These are phyloP conservation scores for Podaxis sp. DNA, from an alignment of 768 basidiomycete genomes.

Conservation along the genomic window DNA sequence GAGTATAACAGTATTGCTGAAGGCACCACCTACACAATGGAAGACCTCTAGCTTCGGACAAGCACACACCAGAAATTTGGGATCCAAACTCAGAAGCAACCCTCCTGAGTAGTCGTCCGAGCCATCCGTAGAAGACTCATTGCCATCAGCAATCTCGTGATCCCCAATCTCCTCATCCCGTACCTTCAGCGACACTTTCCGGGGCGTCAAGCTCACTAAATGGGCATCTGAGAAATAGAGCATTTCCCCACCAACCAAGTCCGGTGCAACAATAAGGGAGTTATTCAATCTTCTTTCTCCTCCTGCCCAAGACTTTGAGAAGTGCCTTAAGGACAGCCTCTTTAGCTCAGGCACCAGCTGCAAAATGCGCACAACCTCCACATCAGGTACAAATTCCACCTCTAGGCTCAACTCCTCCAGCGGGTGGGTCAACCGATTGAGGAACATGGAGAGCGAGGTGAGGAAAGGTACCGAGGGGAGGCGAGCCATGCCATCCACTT, in stretches of 20 bases:
- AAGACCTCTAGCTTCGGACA: neutral
- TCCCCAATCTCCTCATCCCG: neutral
- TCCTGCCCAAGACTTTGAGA: no score
- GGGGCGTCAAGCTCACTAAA: neutral
- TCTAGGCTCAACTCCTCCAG: neutral
- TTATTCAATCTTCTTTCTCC: neutral
- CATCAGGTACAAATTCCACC: no score
- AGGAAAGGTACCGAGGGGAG: neutral
- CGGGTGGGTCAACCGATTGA: neutral
- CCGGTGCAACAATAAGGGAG: neutral
- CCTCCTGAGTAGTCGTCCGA: neutral
- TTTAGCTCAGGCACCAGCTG: neutral
- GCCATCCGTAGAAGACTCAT: neutral
- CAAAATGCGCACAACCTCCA: neutral
- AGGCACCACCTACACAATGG: neutral
- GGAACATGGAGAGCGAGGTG: neutral
- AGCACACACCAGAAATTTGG: neutral
- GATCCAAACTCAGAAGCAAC: no score
- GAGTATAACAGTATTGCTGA: neutral
- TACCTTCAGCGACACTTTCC: neutral
- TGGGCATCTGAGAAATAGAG: neutral
- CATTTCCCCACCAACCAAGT: no score
- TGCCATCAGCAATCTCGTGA: neutral
- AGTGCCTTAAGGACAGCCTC: neutral
- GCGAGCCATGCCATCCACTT: neutral